These are phyloP conservation scores for Passiflora organensis DNA, from an alignment of 345 rosid genomes.

Conservation along the genomic window DNA sequence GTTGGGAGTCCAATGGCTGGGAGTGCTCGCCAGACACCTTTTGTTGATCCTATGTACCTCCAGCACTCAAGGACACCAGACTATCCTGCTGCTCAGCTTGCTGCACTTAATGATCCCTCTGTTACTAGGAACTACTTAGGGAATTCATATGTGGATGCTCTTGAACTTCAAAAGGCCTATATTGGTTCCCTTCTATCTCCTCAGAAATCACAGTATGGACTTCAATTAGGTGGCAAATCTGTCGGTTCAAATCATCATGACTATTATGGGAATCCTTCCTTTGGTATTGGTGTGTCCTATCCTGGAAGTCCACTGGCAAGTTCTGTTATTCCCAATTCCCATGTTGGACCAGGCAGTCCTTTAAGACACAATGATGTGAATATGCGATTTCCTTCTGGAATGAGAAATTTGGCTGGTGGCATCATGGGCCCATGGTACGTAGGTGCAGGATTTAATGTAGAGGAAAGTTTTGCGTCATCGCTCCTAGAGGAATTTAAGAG, in stretches of 20 bases:
- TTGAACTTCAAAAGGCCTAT: constrained; percentile 45
- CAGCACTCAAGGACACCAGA: constrained; percentile 48
- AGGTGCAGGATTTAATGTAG: constrained; percentile 40
- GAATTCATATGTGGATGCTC: constrained; percentile 49
- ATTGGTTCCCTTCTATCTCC: constrained; percentile 37
- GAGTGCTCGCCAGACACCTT: constrained; percentile 38
- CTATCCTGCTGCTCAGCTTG: constrained; percentile 48
- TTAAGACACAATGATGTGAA: constrained; percentile 44
- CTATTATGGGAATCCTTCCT: constrained; percentile 43
- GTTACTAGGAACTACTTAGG: constrained; percentile 37
- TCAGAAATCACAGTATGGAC: constrained; percentile 47
- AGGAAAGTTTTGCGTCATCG: constrained; percentile 50
- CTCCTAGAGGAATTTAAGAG: constrained; percentile 65
- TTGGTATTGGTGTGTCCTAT: constrained; percentile 51
- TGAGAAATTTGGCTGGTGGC: constrained; percentile 45
- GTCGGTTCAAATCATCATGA: constrained; percentile 37
- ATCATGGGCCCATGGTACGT: constrained; percentile 56
- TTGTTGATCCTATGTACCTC: constrained; percentile 39
- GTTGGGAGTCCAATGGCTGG: too few species aligned
- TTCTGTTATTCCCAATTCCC: constrained; percentile 43
- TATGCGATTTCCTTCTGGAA: constrained; percentile 44
- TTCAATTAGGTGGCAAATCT: constrained; percentile 42
- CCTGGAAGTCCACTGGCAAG: constrained; percentile 40
- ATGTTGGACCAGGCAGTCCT: constrained; percentile 45
- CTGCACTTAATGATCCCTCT: constrained; percentile 34